These are phyloP conservation scores for Beauveria bassiana DNA, from an alignment of 2,329 filamentous ascomycete species.

Conservation along the genomic window DNA sequence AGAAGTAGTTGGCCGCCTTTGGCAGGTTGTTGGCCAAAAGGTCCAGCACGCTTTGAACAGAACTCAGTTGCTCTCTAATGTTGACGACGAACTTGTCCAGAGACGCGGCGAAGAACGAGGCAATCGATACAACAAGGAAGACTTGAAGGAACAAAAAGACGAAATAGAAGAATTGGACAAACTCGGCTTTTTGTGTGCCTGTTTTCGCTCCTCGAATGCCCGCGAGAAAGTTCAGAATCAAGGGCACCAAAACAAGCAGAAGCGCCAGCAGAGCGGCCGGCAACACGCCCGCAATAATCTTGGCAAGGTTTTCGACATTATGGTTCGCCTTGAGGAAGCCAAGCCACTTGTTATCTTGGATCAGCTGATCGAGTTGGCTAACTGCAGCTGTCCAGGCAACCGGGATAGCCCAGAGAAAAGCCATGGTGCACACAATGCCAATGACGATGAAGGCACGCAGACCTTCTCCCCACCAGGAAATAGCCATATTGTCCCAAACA, in stretches of 20 bases:
- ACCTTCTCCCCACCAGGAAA: constrained; percentile 90
- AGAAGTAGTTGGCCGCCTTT: constrained; percentile 90
- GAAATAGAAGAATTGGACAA: constrained; percentile 92
- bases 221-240: constrained; percentile 68
- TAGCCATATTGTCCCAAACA: constrained; percentile 94
- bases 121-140: constrained; percentile 85
- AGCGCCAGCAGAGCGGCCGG: constrained; percentile 70
- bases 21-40: constrained; percentile 74
- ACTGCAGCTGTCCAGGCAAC: constrained; percentile 81
- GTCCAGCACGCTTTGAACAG: constrained; percentile 60
- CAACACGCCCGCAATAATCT: constrained; percentile 72
- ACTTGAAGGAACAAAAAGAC: constrained; percentile 90
- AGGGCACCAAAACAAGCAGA: constrained; percentile 71
- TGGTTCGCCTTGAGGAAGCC: constrained; percentile 55
- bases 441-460: constrained; percentile 61
- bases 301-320: constrained; percentile 52
- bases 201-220: constrained; percentile 74
- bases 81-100: constrained; percentile 55
- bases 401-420: constrained; percentile 83
- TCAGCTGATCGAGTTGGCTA: constrained; percentile 66
- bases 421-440: constrained; percentile 60
- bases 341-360: constrained; percentile 60
- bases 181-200: constrained; percentile 66
- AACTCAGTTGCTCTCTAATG: constrained; percentile 29
- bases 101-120: constrained; percentile 60